Evolutionary conservation across 1,284 basidiomycete genomes (phyloP), one percentile per base, ranked within the genome.

Genomic region (Malassezia japonica): DNA sequence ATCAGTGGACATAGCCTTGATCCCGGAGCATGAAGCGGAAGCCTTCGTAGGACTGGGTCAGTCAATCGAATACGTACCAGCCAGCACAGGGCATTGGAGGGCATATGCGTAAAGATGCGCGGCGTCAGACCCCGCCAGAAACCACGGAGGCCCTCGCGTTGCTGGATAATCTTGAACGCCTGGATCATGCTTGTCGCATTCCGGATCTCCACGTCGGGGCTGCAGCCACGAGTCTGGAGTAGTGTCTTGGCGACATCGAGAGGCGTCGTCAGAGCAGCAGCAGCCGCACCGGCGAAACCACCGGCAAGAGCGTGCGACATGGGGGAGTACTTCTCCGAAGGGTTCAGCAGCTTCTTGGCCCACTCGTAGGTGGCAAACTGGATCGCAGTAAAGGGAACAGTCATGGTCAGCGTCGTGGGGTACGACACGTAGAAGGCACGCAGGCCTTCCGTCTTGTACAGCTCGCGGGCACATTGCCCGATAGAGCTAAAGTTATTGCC

Each of bases 161-260:
- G 76, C 80, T 85, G 85, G 55, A 99, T 94, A 59, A 98, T 84
- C 65, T 81, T 79, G 67, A 90, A 82, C 6, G 94, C 94, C 70
- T 94, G 87, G 51, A 78, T 55, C 83, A 98, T 90, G 8, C 91
- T 87, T 25, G 79, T 79, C 15, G 85, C 86, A 59, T 82, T 80
- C 56, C 90, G 79, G 65, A 99, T 92, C 72, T 87, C 83, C 8
- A 79, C 71, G 67, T 96, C 91, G 4, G 77, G 75, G 28, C 85
- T 85, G 23, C 83, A 83, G 21, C 94, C 94, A 50, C 90, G 79
- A 24, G 94, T 98, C 75, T 99, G 94, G 29, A 99, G 76, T 59
- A 94, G 80, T 33, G 89, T 94, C 79, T 99, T 99, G 60, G 90
- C 89, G n/a, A 99, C 94, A 74, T 99, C 94, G 46, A 99, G 78